phyloP scores from a whole-genome alignment of 805 yeast species.

The Saturnispora hagleri region DNA sequence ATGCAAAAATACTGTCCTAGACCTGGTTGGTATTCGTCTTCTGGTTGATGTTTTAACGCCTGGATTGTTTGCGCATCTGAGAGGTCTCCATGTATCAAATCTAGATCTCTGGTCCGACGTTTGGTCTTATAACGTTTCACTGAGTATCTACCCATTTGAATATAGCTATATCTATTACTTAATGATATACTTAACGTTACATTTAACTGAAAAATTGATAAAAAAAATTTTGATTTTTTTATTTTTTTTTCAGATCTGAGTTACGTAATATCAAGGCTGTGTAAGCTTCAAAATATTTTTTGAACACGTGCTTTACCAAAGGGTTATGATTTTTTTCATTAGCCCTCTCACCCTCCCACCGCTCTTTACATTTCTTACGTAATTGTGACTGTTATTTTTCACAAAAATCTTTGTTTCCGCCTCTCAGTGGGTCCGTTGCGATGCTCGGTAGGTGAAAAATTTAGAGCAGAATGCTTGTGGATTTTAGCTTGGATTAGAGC shows the following conservation, averaged over 20 bases:
- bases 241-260: not conserved
- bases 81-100: slow-evolving; percentile 71
- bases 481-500: not conserved
- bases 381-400: not conserved
- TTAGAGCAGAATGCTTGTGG: not conserved
- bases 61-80: slow-evolving; percentile 53
- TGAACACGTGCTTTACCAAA: not conserved
- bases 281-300: not conserved
- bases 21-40: slow-evolving; percentile 89
- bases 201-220: not conserved
- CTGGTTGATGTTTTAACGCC: slow-evolving; percentile 65
- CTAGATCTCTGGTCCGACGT: slow-evolving; percentile 78
- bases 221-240: not conserved
- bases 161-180: not conserved
- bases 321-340: not conserved
- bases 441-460: not conserved
- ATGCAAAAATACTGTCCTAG: slow-evolving; percentile 91
- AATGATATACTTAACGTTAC: no score
- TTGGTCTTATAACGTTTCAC: slow-evolving; percentile 84
- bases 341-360: not conserved
- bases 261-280: not conserved
- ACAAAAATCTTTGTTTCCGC: not conserved
- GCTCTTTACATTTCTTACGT: not conserved
- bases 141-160: slow-evolving; percentile 73
- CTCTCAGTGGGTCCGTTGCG: not conserved